Base-by-base conservation (phyloP, 1,284 basidiomycete genomes). In the Melampsora americana region DNA sequence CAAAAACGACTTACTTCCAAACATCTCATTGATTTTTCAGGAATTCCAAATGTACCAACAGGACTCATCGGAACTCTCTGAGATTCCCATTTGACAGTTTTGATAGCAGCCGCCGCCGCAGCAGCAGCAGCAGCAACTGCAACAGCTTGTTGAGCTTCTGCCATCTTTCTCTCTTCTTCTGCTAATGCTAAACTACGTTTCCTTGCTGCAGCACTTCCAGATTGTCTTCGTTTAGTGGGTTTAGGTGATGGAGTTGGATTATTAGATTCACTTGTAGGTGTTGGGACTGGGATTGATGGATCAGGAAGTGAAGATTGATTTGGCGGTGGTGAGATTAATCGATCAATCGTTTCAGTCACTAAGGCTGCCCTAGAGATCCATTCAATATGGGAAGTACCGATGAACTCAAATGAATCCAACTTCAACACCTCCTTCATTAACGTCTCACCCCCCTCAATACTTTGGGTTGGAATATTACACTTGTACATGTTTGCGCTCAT, bases 1-100 rank as follows among this genome's bases (percentile, higher is more conserved):
- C 35, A 30, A n/a, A 26, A 62, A 66, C 48, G 20, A 32, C 66
- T 18, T 23, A 75, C 72, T 39, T 75, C 72, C 20, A 75, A 67
- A 56, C 72, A 75, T 20, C 72, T 66, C 72, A 75, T 75, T 16
- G 72, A 62, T 67, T 75, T 75, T 67, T 75, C 72, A 12, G 72
- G 72, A 14, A 75, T 75, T 3, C 72, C 72, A 42, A 75, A 75
- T 18, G 50, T 2, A 18, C 72, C 72, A 46, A 75, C 72, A 14
- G 72, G 72, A 28, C 65, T 67, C n/a, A 61, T 26, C 2, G 72
- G 72, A 12, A 75, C 28, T 5, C 12, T 28, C 28, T 48, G 30
- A 48, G 65, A 16, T 44, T 75, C 72, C 32, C 26, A 75, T 62
- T 75, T 75, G 23, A 75, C 23, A 1, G 72, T 75, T 23, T 48